Percentiles rank a stretch among this genome's conserved stretches.
Conservation (phyloP, 225 moss, liverwort and hornwort species). For the Physcomitrellopsis africana region DNA sequence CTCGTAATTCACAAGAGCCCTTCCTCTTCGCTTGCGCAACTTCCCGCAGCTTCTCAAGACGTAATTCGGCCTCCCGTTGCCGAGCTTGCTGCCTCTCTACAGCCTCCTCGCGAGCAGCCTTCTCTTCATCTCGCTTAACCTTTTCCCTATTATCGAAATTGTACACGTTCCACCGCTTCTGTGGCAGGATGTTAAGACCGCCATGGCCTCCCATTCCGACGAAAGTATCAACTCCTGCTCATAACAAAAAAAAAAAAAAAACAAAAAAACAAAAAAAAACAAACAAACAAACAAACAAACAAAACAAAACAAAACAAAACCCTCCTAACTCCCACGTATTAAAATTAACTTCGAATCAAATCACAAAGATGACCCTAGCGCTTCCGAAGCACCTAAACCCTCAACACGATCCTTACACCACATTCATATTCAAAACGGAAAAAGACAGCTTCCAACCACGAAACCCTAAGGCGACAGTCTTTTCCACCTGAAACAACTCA, state of each 20-base stretch:
- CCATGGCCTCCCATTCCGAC: conserved; percentile 94
- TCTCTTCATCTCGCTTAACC: conserved; percentile 92
- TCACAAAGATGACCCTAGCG: background rate
- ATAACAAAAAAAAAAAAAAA: no score
- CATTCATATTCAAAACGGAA: no score
- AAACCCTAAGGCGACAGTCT: conserved; percentile 15
- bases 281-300: no score
- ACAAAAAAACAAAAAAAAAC: no score
- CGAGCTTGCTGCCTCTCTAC: conserved; percentile 67
- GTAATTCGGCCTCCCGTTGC: conserved; percentile 82
- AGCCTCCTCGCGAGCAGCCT: conserved; percentile 80
- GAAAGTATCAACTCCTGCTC: background rate
- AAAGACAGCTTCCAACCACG: background rate
- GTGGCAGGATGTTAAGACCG: conserved; percentile 91
- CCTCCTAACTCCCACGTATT: background rate
- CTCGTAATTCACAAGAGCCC: conserved; percentile 32
- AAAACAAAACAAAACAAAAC: no score
- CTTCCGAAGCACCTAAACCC: no score
- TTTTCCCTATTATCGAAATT: conserved; percentile 96
- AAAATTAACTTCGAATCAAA: background rate
- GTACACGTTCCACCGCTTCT: conserved; percentile 99
- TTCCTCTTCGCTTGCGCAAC: conserved; percentile 58
- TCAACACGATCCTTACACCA: no score
- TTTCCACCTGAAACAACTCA: background rate
- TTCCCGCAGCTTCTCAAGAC: conserved; percentile 79